Conservation (phyloP, 768 basidiomycete genomes). For the Xanthoconium purpureum region DNA sequence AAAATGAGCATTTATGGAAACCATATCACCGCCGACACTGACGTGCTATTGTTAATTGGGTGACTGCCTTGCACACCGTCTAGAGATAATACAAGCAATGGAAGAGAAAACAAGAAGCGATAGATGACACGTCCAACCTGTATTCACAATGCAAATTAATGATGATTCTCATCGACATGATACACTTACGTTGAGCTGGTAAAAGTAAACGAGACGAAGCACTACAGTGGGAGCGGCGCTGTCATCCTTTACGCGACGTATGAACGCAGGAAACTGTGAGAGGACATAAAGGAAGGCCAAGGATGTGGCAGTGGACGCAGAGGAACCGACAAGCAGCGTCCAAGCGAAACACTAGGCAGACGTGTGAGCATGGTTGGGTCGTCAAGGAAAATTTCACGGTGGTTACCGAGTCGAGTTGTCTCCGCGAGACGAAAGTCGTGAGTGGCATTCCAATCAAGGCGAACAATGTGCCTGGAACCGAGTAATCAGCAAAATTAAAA, state of each 20-base stretch:
- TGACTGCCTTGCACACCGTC: slow-evolving; percentile 58
- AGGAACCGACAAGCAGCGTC: slow-evolving; percentile 72
- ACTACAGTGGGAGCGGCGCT: slow-evolving; percentile 76
- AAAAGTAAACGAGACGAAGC: slow-evolving; percentile 69
- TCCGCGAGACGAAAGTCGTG: slow-evolving; percentile 57
- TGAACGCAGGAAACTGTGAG: slow-evolving; percentile 65
- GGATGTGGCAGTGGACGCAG: slow-evolving; percentile 64
- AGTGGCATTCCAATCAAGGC: slow-evolving; percentile 72
- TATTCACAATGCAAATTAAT: not conserved
- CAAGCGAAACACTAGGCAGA: slow-evolving; percentile 59
- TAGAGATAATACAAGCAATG: slow-evolving; percentile 61
- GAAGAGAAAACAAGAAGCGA: slow-evolving; percentile 69
- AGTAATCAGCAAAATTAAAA: slow-evolving; percentile 11
- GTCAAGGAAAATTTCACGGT: not conserved
- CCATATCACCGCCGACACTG: slow-evolving; percentile 31
- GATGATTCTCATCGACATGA: slow-evolving; percentile 1
- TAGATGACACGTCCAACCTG: slow-evolving; percentile 72
- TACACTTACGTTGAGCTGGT: slow-evolving; percentile 67
- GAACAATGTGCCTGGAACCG: slow-evolving; percentile 52
- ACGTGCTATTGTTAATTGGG: slow-evolving; percentile 53
- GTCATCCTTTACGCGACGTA: slow-evolving; percentile 65
- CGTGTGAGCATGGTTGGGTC: slow-evolving; percentile 10
- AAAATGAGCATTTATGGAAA: not conserved
- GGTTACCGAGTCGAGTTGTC: slow-evolving; percentile 54
- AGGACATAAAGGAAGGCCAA: slow-evolving; percentile 71